phyloP scores from a whole-genome alignment of 208 protist genomes.

The Borovskyia barvae region DNA sequence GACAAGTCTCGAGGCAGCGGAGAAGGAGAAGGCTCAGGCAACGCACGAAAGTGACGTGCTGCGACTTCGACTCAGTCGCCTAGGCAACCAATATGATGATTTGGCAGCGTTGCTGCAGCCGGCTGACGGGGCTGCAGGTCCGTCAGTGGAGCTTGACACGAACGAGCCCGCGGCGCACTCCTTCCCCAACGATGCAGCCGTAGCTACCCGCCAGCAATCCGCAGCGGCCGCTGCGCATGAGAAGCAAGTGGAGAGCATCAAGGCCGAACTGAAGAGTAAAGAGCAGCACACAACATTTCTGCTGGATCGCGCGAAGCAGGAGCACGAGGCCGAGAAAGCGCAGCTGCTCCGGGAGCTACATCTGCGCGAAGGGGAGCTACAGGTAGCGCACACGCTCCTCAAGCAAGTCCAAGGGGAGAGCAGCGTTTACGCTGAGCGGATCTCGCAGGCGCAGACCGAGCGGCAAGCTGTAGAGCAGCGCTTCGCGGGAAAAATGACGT shows the following conservation, averaged over 20 bases:
- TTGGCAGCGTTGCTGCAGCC: constrained; percentile 21
- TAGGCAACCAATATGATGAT: constrained; percentile 25
- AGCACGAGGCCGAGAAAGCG: constrained; percentile 41
- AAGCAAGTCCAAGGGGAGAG: constrained; percentile 58
- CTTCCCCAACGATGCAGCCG: not conserved
- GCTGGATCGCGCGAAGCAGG: constrained; percentile 20
- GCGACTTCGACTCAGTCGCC: constrained; percentile 12
- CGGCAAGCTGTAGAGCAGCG: constrained; percentile 45
- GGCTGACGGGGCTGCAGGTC: not conserved
- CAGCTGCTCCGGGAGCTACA: constrained; percentile 59
- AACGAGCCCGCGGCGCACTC: not conserved
- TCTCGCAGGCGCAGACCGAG: constrained; percentile 45
- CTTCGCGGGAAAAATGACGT: constrained; percentile 36
- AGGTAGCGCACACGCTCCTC: constrained; percentile 54
- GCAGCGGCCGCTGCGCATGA: constrained; percentile 15
- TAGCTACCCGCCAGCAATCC: constrained; percentile 4
- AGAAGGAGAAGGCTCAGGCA: constrained; percentile 25
- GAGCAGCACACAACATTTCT: constrained; percentile 25
- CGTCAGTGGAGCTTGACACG: not conserved
- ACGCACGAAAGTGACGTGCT: constrained; percentile 24
- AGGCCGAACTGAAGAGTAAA: constrained; percentile 39
- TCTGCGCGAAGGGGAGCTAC: constrained; percentile 56
- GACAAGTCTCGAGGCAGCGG: constrained; percentile 24
- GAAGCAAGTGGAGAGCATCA: constrained; percentile 30
- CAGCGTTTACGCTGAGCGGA: constrained; percentile 31